Conservation (phyloP, 352 stramenopile species). For the Globisporangium irregulare region DNA sequence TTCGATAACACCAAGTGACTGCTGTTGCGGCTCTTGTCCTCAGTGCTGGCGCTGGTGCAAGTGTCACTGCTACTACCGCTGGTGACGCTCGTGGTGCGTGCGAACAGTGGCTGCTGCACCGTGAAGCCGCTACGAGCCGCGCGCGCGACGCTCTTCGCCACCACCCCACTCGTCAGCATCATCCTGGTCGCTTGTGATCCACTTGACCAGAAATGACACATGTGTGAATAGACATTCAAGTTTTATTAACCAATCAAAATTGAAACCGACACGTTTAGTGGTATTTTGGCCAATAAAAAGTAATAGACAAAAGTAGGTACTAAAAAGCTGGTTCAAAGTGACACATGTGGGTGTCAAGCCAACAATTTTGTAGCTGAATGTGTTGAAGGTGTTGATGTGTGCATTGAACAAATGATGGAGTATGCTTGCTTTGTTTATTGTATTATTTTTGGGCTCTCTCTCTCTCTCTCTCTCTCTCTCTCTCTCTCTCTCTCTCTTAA, state of each 20-base stretch:
- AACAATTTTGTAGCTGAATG: background rate
- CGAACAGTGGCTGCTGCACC: background rate
- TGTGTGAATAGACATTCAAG: background rate
- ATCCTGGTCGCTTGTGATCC: background rate
- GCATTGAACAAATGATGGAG: background rate
- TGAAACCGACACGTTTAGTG: background rate
- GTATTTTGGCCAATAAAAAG: background rate
- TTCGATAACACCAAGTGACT: background rate
- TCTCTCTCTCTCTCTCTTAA: background rate
- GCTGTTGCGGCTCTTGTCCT: background rate
- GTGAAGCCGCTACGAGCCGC: background rate
- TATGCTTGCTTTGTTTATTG: slow-evolving; percentile 12
- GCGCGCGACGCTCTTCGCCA: slow-evolving; percentile 5
- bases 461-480: background rate
- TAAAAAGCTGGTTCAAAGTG: background rate
- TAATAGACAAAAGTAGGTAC: background rate
- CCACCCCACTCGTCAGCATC: background rate
- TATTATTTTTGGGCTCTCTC: background rate
- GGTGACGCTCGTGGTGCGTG: background rate
- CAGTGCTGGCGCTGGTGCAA: background rate
- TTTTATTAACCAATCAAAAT: background rate
- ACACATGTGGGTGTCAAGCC: slow-evolving; percentile 7
- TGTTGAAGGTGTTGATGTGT: background rate
- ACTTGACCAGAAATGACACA: background rate
- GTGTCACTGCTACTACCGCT: background rate